phyloP scores from a whole-genome alignment of 2,329 filamentous ascomycete genomes.

The Aspergillus ruber region DNA sequence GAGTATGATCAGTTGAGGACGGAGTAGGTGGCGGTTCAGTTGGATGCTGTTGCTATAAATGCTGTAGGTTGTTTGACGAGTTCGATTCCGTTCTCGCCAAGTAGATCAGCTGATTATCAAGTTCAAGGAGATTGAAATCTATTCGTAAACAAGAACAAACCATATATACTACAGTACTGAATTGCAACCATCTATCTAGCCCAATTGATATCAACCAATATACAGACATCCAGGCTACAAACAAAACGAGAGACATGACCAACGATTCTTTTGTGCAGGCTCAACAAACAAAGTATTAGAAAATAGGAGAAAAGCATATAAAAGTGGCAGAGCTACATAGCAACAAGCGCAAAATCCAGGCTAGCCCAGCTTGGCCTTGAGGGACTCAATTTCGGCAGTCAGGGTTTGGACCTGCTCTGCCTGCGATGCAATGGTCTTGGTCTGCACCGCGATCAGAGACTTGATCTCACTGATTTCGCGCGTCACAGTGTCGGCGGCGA shows the following conservation, averaged over 20 bases:
- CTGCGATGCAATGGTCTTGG: conserved; percentile 68
- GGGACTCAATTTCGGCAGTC: conserved; percentile 65
- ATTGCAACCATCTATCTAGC: not conserved
- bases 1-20: no score
- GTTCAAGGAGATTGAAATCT: no score
- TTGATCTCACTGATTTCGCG: conserved; percentile 71
- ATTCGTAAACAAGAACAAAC: no score
- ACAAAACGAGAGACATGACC: conserved; percentile 7
- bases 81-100: no score
- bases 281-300: not conserved
- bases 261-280: conserved; percentile 7
- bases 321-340: conserved; percentile 1
- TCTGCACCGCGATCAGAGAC: conserved; percentile 68
- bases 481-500: conserved; percentile 50
- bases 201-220: not conserved
- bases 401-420: conserved; percentile 66
- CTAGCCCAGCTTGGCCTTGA: conserved; percentile 67
- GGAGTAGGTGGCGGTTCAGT: no score
- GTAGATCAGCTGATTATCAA: no score
- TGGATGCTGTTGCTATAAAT: no score
- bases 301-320: not conserved
- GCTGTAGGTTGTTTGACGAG: no score
- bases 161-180: no score
- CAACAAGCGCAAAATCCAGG: conserved; percentile 2
- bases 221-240: conserved; percentile 7